Percentiles rank a stretch among this genome's conserved stretches.
phyloP scores from a whole-genome alignment of 371 early-diverging fungal genomes.

The Sporodiniella umbellata region DNA sequence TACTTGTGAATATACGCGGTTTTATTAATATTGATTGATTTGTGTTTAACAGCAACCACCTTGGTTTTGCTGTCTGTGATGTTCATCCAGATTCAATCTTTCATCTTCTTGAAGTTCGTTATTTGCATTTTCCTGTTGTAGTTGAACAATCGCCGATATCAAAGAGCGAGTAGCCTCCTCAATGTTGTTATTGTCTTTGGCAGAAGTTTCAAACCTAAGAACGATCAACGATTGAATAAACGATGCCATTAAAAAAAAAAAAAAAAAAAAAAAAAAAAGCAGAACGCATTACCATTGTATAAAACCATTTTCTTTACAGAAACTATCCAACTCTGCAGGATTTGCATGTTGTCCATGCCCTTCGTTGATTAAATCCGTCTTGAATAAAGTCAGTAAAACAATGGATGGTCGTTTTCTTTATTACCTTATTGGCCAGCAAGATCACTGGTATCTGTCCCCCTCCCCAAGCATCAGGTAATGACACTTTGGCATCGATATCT shows the following conservation, averaged over 20 bases:
- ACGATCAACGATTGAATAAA: too few relatives aligned
- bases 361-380: slow-evolving; percentile 42
- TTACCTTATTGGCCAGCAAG: slow-evolving; percentile 63
- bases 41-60: slow-evolving; percentile 30
- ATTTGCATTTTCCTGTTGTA: slow-evolving; percentile 41
- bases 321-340: slow-evolving; percentile 46
- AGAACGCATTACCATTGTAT: slow-evolving; percentile 61
- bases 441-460: slow-evolving; percentile 64
- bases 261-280: too few relatives aligned
- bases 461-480: slow-evolving; percentile 53
- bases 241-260: too few relatives aligned
- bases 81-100: slow-evolving; percentile 5
- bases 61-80: slow-evolving; percentile 10
- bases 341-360: slow-evolving; percentile 47
- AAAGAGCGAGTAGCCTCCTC: slow-evolving; percentile 61
- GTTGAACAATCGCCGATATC: slow-evolving; percentile 33
- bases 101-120: slow-evolving; percentile 18
- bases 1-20: too few relatives aligned
- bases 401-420: too few relatives aligned
- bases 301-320: slow-evolving; percentile 57
- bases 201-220: slow-evolving; percentile 62
- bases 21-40: neutral
- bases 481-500: slow-evolving; percentile 62
- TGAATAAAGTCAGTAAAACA: neutral
- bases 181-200: slow-evolving; percentile 64